These are phyloP conservation scores for Venturia nashicola DNA, from an alignment of 2,329 filamentous ascomycete genomes.

Conservation along the genomic window DNA sequence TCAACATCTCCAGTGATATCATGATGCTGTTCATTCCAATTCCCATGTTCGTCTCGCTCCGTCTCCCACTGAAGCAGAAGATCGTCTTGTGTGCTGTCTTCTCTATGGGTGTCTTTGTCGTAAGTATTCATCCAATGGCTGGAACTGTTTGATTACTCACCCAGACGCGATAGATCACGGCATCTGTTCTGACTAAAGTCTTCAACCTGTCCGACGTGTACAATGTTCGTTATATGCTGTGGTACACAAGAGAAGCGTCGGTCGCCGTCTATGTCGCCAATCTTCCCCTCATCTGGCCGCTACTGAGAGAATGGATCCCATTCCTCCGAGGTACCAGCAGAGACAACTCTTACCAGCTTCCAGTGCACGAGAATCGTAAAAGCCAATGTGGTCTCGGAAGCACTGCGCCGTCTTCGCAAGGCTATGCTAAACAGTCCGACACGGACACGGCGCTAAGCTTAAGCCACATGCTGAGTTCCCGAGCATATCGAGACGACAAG, in stretches of 20 bases:
- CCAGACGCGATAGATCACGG: slow-evolving; percentile 19
- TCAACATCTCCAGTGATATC: slow-evolving; percentile 49
- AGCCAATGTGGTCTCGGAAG: not conserved
- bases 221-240: slow-evolving; percentile 28
- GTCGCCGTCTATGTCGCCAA: slow-evolving; percentile 43
- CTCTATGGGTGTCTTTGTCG: slow-evolving; percentile 37
- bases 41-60: slow-evolving; percentile 39
- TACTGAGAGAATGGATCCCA: slow-evolving; percentile 32
- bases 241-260: slow-evolving; percentile 42
- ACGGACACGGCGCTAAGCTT: not conserved
- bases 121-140: slow-evolving; percentile 18
- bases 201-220: slow-evolving; percentile 34
- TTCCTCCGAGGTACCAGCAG: slow-evolving; percentile 15
- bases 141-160: not conserved
- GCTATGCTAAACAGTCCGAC: not conserved
- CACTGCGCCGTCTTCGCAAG: not conserved
- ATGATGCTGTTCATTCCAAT: slow-evolving; percentile 48
- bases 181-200: slow-evolving; percentile 35
- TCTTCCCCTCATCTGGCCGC: slow-evolving; percentile 40
- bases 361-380: not conserved
- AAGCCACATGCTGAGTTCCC: not conserved
- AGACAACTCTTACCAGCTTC: slow-evolving; percentile 1
- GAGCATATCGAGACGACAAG: not conserved
- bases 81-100: slow-evolving; percentile 38
- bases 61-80: slow-evolving; percentile 40